Base-by-base conservation (phyloP, 345 rosid genomes). In the Xanthoceras sorbifolium region DNA sequence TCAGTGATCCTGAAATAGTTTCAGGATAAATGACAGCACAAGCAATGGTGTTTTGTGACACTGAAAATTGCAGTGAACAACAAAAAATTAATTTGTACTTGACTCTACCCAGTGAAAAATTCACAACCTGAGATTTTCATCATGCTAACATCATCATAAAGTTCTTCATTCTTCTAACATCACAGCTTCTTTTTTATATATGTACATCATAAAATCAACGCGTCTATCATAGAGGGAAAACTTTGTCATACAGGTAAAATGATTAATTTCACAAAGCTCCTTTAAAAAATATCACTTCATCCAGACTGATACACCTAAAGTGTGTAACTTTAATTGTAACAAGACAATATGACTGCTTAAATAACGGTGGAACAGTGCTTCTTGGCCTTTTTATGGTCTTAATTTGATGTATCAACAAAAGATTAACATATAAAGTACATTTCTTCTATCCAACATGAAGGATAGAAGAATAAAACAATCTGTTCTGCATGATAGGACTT, bases 401-500 rank as follows among this genome's bases (percentile, higher is more conserved):
- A 9, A 65, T 32, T 34, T 15, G n/a, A 52, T 36, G 61, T 60
- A 8, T 40, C 5, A 12, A 7, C 2, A 25, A 15, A 40, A 64
- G 5, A 61, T 5, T 72, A 9, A 55, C 34, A 64, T 32, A 25
- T 2, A 1, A 36, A 5, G 32, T 61, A 14, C 48, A 40, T 10
- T n/a, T 77, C 50, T 64, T 40, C 36, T 17, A 34, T 36, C 73
- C 23, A 71, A 17, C 67, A 77, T 31, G 40, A 28, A 72, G 44
- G 7, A 44, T 10, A 25, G 55, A 36, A 76, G 67, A 72, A 60
- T 32, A 42, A 26, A 55, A 63, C 78, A 62, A 64, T 32, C 77
- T 71, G 18, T 36, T 77, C 12, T 54, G 62, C 52, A 22, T 18
- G 8, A 68, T 67, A 71, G 23, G 31, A 42, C 67, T 32, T 42